phyloP scores from a whole-genome alignment of 768 basidiomycete species.

The Mycena chlorophos region DNA sequence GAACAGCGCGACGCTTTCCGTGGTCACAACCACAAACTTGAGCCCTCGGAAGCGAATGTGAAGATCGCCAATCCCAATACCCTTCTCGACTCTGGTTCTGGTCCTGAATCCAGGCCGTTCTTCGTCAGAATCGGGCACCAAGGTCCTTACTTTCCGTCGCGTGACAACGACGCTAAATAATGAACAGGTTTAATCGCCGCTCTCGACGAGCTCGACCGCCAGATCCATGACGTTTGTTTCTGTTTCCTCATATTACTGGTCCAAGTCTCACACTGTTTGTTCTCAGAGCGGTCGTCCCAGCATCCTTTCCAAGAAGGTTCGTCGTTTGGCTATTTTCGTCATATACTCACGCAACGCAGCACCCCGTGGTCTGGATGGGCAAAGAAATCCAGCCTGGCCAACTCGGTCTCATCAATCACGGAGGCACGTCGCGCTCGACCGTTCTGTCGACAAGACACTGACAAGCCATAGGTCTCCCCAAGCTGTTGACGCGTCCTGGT shows the following conservation, averaged over 20 bases:
- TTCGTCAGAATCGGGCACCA: too few species aligned
- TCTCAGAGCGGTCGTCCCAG: conserved; percentile 54
- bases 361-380: conserved; percentile 69
- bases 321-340: background rate
- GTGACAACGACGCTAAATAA: background rate
- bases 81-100: too few species aligned
- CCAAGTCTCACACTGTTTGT: conserved; percentile 8
- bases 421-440: conserved; percentile 25
- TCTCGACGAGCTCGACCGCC: conserved; percentile 64
- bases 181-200: conserved; percentile 51
- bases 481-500: conserved; percentile 71
- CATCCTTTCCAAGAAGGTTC: conserved; percentile 65
- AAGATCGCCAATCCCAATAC: too few species aligned
- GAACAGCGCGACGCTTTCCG: conserved; percentile 15
- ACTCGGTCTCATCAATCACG: conserved; percentile 77
- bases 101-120: too few species aligned
- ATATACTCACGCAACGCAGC: conserved; percentile 28
- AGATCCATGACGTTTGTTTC: conserved; percentile 51
- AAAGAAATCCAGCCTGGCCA: conserved; percentile 69
- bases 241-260: background rate
- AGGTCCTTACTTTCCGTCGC: background rate
- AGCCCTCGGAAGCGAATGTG: background rate
- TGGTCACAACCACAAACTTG: conserved; percentile 1
- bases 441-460: background rate
- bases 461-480: conserved; percentile 59